phyloP scores from a whole-genome alignment of 2,329 filamentous ascomycete species.

The Pleomassaria siparia region DNA sequence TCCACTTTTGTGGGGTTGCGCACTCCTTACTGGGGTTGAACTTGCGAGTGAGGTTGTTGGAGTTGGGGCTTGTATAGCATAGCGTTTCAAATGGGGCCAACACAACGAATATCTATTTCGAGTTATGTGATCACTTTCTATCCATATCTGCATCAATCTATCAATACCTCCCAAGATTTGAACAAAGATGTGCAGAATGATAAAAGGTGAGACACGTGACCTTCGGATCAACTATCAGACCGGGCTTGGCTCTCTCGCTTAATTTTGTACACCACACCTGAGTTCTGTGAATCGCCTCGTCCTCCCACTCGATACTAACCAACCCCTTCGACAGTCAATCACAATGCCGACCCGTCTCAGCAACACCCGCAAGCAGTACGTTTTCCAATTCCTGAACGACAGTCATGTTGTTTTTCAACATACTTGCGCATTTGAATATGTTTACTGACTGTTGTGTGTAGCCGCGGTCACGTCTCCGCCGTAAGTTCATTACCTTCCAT shows the following conservation, averaged over 20 bases:
- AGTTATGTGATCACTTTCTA: slow-evolving; percentile 8
- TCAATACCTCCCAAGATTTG: background rate
- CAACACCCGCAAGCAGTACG: slow-evolving; percentile 35
- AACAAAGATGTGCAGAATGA: no score
- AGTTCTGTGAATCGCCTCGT: background rate
- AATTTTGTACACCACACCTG: slow-evolving; percentile 7
- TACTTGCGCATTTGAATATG: slow-evolving; percentile 10
- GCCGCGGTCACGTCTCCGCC: slow-evolving; percentile 96
- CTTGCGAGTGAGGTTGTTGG: background rate
- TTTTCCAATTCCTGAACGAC: background rate
- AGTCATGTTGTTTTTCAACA: background rate
- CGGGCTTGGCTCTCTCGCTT: slow-evolving; percentile 9
- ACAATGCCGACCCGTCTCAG: slow-evolving; percentile 36
- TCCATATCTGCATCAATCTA: slow-evolving; percentile 1
- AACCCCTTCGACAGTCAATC: slow-evolving; percentile 22
- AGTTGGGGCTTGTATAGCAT: slow-evolving; percentile 25
- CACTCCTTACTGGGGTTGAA: slow-evolving; percentile 44
- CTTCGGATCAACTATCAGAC: slow-evolving; percentile 5
- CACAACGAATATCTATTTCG: slow-evolving; percentile 9
- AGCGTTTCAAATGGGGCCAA: slow-evolving; percentile 20
- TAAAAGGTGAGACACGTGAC: slow-evolving; percentile 1
- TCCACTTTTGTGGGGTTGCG: slow-evolving; percentile 42
- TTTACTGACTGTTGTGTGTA: slow-evolving; percentile 45
- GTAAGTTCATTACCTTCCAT: no score
- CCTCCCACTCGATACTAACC: slow-evolving; percentile 25